phyloP scores from a whole-genome alignment of 208 protist genomes.

The Porcisia hertigi region DNA sequence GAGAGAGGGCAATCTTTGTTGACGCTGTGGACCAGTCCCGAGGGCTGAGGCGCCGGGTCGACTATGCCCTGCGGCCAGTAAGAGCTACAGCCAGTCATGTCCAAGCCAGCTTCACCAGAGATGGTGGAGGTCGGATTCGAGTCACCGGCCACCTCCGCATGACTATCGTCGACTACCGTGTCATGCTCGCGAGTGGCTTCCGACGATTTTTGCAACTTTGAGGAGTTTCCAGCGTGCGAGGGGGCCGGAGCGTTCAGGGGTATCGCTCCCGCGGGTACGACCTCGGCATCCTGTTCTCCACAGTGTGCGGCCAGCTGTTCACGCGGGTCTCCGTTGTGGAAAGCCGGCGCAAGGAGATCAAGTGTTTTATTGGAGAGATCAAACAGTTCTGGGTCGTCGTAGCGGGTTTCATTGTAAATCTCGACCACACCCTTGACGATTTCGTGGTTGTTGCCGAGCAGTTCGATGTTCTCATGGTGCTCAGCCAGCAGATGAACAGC shows the following conservation, averaged over 20 bases:
- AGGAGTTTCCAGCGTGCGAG: constrained; percentile 21
- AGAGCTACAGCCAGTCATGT: constrained; percentile 25
- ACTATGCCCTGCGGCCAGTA: constrained; percentile 17
- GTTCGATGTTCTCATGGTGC: constrained; percentile 87
- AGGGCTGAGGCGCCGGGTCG: constrained; percentile 8
- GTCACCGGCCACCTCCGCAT: constrained; percentile 9
- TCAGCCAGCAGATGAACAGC: constrained; percentile 75
- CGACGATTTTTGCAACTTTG: constrained; percentile 16
- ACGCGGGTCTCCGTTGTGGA: constrained; percentile 57
- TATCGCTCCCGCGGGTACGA: not conserved
- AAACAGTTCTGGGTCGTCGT: constrained; percentile 80
- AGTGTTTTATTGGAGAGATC: constrained; percentile 52
- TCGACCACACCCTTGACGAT: constrained; percentile 59
- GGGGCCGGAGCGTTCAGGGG: not conserved
- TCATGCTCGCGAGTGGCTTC: constrained; percentile 22
- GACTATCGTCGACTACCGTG: constrained; percentile 5
- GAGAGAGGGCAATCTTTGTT: constrained; percentile 48
- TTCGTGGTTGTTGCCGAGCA: constrained; percentile 47
- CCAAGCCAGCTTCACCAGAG: constrained; percentile 23
- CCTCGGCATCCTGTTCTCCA: constrained; percentile 27
- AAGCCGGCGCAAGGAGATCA: constrained; percentile 47
- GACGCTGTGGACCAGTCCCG: constrained; percentile 21
- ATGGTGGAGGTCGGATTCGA: constrained; percentile 25
- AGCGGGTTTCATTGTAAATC: constrained; percentile 76
- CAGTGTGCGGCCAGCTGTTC: constrained; percentile 27